These are phyloP conservation scores for Eucalyptus tenuipes DNA, from an alignment of 345 rosid genomes.

Conservation along the genomic window DNA sequence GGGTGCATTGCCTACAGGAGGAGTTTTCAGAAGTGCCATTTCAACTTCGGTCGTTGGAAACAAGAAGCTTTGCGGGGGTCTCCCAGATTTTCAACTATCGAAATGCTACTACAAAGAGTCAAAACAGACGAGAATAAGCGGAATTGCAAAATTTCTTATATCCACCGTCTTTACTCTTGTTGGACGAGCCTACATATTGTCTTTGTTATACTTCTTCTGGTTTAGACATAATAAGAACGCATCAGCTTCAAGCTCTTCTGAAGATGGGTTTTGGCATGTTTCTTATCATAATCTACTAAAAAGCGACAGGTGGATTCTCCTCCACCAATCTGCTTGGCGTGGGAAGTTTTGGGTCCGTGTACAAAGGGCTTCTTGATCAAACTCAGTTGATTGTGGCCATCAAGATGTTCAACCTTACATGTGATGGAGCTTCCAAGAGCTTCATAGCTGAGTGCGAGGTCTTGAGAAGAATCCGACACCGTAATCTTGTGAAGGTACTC, in stretches of 20 bases:
- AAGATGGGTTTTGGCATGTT: neutral
- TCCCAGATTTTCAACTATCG: accelerated
- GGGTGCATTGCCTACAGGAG: neutral
- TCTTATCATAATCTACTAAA: accelerated
- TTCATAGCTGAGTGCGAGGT: neutral
- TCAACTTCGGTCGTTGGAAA: neutral
- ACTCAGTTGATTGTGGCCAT: neutral
- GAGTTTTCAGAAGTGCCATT: neutral
- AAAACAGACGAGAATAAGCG: neutral
- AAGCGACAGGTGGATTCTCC: neutral
- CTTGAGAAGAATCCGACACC: neutral
- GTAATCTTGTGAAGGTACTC: neutral
- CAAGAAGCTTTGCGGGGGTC: neutral
- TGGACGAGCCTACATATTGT: accelerated
- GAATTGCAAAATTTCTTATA: accelerated
- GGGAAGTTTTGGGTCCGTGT: neutral
- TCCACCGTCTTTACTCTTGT: neutral
- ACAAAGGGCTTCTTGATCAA: neutral
- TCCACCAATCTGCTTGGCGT: neutral
- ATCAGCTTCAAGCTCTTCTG: neutral
- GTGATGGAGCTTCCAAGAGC: neutral
- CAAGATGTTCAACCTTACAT: neutral
- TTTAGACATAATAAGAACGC: neutral
- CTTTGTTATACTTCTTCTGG: neutral
- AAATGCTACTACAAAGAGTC: neutral